Conservation (phyloP, 83 land plant genomes). For the Larix sibirica region DNA sequence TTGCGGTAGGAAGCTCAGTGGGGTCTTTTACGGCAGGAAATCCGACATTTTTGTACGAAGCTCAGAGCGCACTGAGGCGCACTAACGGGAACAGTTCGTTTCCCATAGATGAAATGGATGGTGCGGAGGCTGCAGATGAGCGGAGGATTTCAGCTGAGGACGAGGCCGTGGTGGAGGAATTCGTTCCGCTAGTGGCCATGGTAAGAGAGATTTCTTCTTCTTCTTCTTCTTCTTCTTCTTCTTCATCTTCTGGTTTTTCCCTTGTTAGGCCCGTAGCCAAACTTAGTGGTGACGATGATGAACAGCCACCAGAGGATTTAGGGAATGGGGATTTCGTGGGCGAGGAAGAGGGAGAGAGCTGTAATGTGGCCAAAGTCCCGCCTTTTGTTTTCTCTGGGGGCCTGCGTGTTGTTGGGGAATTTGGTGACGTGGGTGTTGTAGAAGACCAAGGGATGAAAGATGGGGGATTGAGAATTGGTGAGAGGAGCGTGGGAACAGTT, state of each 20-base stretch:
- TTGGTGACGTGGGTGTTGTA: slow-evolving; percentile 21
- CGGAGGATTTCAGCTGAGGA: neutral
- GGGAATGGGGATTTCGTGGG: neutral
- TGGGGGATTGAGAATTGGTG: slow-evolving; percentile 32
- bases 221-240: neutral
- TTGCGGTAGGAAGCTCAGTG: slow-evolving; percentile 23
- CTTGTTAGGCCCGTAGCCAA: slow-evolving; percentile 21
- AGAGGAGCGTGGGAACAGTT: slow-evolving; percentile 27
- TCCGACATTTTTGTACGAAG: neutral
- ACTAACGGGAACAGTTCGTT: neutral
- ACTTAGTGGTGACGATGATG: slow-evolving; percentile 28
- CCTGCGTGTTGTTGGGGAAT: slow-evolving; percentile 25
- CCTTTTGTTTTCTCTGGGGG: slow-evolving; percentile 33
- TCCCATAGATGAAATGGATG: neutral
- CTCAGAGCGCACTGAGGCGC: neutral
- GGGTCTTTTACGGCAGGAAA: slow-evolving; percentile 11
- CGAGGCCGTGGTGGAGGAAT: neutral
- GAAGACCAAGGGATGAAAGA: slow-evolving; percentile 33
- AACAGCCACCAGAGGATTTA: neutral
- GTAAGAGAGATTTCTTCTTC: neutral
- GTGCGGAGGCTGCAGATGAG: neutral
- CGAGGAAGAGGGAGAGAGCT: slow-evolving; percentile 5
- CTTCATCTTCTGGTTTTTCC: neutral
- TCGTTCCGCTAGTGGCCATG: neutral
- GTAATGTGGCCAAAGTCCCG: slow-evolving; percentile 6